These are phyloP conservation scores for Tuber aestivum DNA, from an alignment of 495 filamentous ascomycete genomes.

Conservation along the genomic window DNA sequence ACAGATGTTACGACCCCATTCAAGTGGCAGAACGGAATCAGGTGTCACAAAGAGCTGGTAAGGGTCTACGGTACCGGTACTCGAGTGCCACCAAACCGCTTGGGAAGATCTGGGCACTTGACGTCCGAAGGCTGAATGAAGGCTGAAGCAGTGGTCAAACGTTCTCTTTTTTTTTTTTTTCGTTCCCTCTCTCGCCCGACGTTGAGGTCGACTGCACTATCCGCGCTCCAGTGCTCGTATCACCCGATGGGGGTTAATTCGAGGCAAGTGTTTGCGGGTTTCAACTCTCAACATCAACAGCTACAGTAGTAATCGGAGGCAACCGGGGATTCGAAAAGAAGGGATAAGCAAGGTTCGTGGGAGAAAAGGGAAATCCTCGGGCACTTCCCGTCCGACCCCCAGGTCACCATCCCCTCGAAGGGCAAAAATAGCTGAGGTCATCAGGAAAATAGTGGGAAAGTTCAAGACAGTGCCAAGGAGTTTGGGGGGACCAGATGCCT, in stretches of 20 bases:
- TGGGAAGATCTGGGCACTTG: neutral
- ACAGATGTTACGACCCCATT: neutral
- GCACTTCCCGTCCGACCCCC: neutral
- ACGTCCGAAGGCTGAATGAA: neutral
- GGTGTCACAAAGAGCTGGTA: neutral
- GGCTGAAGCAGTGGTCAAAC: neutral
- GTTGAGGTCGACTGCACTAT: neutral
- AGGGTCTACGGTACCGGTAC: neutral
- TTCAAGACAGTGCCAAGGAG: neutral
- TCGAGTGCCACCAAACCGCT: too few species aligned
- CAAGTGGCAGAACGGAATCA: neutral
- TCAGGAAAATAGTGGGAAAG: neutral
- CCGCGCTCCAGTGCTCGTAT: neutral
- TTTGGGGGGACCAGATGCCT: conserved; percentile 10
- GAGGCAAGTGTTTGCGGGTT: neutral
- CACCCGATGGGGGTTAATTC: neutral
- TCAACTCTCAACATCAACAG: neutral
- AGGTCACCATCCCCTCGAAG: neutral
- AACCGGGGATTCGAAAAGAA: neutral
- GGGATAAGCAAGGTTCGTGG: neutral
- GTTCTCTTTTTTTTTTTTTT: too few species aligned
- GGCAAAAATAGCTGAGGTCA: neutral
- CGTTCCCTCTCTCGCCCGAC: neutral
- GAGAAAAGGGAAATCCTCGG: neutral
- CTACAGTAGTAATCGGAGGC: neutral